phyloP scores from a whole-genome alignment of 192 early-diverging fungal species.

The Backusella macrospora region DNA sequence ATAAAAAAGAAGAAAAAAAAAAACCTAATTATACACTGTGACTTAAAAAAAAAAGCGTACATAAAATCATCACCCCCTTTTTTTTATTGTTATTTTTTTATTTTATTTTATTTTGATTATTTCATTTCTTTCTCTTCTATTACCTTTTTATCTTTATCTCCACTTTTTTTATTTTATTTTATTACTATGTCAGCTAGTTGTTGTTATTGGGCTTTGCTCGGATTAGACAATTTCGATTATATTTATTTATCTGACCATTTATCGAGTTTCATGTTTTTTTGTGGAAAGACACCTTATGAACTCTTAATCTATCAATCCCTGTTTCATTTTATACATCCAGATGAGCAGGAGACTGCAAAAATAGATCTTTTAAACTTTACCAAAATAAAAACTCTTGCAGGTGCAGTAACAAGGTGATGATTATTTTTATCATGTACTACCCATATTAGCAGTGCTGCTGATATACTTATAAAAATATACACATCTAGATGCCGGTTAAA shows the following conservation, averaged over 20 bases:
- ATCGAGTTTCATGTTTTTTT: not conserved
- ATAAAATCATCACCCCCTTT: not conserved
- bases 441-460: not conserved
- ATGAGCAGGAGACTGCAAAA: slow-evolving; percentile 22
- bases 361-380: slow-evolving; percentile 20
- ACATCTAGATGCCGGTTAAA: slow-evolving; percentile 32
- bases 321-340: slow-evolving; percentile 30
- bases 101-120: not conserved
- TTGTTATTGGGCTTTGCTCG: slow-evolving; percentile 34
- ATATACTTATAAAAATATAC: too few species aligned
- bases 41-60: not conserved
- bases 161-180: not conserved
- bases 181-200: not conserved
- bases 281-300: slow-evolving; percentile 11
- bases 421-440: not conserved
- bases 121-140: not conserved
- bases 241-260: slow-evolving; percentile 24
- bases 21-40: not conserved
- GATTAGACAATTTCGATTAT: slow-evolving; percentile 20
- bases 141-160: not conserved
- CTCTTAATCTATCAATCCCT: slow-evolving; percentile 23
- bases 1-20: too few species aligned
- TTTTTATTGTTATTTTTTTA: too few species aligned
- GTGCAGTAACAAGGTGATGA: slow-evolving; percentile 29
- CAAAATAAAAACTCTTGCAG: slow-evolving; percentile 19